These are phyloP conservation scores for Reutealis trisperma DNA, from an alignment of 345 rosid species.

Conservation along the genomic window DNA sequence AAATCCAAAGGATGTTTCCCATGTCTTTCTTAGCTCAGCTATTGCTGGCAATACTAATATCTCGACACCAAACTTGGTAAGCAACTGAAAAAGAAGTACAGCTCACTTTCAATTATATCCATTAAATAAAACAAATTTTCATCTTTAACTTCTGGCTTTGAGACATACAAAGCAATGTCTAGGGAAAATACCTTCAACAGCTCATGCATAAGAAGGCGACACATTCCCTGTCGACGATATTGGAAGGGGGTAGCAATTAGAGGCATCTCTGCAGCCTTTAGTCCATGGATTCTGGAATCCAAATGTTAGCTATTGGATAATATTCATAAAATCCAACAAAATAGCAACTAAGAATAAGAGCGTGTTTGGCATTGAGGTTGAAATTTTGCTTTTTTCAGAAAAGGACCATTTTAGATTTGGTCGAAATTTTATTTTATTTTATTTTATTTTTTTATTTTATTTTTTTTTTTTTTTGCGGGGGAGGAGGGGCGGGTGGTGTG, in stretches of 20 bases:
- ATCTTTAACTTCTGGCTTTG: too few relatives aligned
- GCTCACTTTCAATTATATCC: not conserved
- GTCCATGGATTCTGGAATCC: not conserved
- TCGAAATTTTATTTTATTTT: too few relatives aligned
- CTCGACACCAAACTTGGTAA: constrained; percentile 29
- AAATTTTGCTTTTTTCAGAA: too few relatives aligned
- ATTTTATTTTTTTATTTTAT: too few relatives aligned
- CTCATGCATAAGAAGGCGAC: constrained; percentile 1
- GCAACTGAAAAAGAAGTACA: constrained; percentile 23
- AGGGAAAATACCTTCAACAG: not conserved
- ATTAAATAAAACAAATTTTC: not conserved
- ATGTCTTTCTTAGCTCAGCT: constrained; percentile 25
- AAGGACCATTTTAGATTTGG: too few relatives aligned
- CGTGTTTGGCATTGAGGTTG: too few relatives aligned
- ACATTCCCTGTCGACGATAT: constrained; percentile 1
- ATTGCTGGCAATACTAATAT: constrained; percentile 38
- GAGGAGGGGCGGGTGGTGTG: too few relatives aligned
- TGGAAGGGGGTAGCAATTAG: not conserved
- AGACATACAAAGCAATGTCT: too few relatives aligned
- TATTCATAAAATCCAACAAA: not conserved
- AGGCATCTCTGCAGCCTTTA: constrained; percentile 5
- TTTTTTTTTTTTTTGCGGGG: too few relatives aligned
- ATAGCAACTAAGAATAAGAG: not conserved
- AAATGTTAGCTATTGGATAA: not conserved
- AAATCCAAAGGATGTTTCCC: constrained; percentile 40